phyloP scores from a whole-genome alignment of 805 yeast genomes.

The Lachancea meyersii region DNA sequence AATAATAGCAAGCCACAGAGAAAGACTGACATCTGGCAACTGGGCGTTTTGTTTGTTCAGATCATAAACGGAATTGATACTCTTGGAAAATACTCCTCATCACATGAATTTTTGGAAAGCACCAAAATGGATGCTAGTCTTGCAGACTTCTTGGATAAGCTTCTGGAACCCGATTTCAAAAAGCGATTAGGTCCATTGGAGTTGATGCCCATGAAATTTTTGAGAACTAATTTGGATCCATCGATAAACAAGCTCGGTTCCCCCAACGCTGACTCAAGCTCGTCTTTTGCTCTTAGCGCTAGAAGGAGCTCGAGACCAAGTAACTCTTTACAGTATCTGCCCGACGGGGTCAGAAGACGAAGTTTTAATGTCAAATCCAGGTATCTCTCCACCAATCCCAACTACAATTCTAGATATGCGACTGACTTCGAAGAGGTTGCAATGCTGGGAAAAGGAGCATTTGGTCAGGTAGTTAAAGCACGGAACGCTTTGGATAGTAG shows the following conservation, averaged over 20 bases:
- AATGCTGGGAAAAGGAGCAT: constrained; percentile 87
- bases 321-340: background rate
- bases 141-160: constrained; percentile 56
- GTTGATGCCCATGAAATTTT: constrained; percentile 72
- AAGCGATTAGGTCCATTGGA: constrained; percentile 81
- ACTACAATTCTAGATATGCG: constrained; percentile 61
- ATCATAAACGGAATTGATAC: constrained; percentile 56
- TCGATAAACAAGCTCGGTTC: constrained; percentile 22
- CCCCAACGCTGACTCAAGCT: constrained; percentile 15
- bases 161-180: constrained; percentile 59
- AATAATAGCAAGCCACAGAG: constrained; percentile 49
- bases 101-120: constrained; percentile 53
- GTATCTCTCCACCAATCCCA: constrained; percentile 29
- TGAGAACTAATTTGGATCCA: constrained; percentile 60
- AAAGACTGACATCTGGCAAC: constrained; percentile 89
- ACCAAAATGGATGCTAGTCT: constrained; percentile 50
- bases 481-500: constrained; percentile 90
- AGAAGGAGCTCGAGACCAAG: constrained; percentile 4
- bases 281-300: background rate
- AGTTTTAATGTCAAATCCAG: constrained; percentile 38
- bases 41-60: constrained; percentile 72
- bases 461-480: constrained; percentile 97
- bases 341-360: constrained; percentile 31
- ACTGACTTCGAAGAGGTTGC: constrained; percentile 95
- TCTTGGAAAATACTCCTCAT: constrained; percentile 49